Conservation (phyloP, 1,284 basidiomycete genomes). For the Malassezia obtusa region DNA sequence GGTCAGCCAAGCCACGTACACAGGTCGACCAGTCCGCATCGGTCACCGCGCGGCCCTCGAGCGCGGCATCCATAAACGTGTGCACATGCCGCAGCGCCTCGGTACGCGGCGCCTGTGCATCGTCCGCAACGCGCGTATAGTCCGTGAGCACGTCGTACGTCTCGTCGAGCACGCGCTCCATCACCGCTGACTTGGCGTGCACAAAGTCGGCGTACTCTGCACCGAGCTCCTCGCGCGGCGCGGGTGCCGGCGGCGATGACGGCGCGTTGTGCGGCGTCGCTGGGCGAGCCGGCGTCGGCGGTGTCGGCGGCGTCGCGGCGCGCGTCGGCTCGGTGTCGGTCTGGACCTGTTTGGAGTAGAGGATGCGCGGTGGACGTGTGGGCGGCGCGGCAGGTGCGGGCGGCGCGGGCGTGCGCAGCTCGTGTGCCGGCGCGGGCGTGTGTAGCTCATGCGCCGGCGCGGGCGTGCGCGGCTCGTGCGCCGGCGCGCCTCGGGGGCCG, state of each 20-base stretch:
- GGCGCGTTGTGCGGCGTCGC: constrained; percentile 12
- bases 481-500: too few species aligned
- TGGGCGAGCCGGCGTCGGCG: constrained; percentile 15
- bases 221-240: constrained; percentile 62
- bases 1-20: constrained; percentile 51
- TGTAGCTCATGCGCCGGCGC: background rate
- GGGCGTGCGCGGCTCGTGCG: too few species aligned
- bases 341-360: constrained; percentile 89
- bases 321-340: constrained; percentile 50
- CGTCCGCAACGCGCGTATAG: constrained; percentile 70
- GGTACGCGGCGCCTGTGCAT: constrained; percentile 1
- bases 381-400: constrained; percentile 35
- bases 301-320: constrained; percentile 39
- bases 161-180: constrained; percentile 90
- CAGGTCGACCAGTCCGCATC: constrained; percentile 95
- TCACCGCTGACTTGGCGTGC: constrained; percentile 84
- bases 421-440: background rate
- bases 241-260: background rate
- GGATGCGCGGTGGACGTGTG: constrained; percentile 52
- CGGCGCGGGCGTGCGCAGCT: background rate
- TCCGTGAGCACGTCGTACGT: constrained; percentile 92
- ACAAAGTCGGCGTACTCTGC: constrained; percentile 90
- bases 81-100: constrained; percentile 20
- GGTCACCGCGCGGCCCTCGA: constrained; percentile 77
- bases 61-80: constrained; percentile 27